Evolutionary conservation across 352 stramenopile genomes (phyloP).

Genomic region (Globisporangium ultimum): DNA sequence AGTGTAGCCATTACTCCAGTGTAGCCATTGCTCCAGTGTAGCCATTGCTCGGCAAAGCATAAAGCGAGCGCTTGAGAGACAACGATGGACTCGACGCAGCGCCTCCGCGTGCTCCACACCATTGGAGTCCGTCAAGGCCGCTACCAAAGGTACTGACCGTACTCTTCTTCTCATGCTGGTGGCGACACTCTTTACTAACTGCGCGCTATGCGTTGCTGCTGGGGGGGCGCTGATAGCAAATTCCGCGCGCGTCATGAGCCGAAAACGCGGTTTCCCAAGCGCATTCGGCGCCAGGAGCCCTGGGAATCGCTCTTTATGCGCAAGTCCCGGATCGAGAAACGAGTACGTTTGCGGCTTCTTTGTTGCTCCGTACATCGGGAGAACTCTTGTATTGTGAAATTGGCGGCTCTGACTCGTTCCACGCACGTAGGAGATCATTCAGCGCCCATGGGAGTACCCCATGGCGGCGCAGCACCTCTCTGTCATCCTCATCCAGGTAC

Average conservation of each 20-base stretch:
- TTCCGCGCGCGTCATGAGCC: constrained; percentile 44
- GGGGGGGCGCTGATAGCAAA: constrained; percentile 28
- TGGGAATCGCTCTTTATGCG: constrained; percentile 85
- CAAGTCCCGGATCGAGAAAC: constrained; percentile 62
- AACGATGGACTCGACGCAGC: constrained; percentile 23
- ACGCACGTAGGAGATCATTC: constrained; percentile 63
- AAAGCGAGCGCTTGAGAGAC: too few species aligned
- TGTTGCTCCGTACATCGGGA: not conserved
- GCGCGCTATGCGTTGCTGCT: too few species aligned
- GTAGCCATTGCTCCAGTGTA: too few species aligned
- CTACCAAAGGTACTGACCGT: constrained; percentile 44
- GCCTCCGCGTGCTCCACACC: constrained; percentile 28
- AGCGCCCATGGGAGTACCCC: constrained; percentile 68
- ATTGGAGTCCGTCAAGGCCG: constrained; percentile 38
- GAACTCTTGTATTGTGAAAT: too few species aligned
- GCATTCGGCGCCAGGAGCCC: constrained; percentile 21
- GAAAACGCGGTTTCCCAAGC: constrained; percentile 37
- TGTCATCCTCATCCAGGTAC: constrained; percentile 67
- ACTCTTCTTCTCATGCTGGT: not conserved
- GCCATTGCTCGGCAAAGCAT: too few species aligned
- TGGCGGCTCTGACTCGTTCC: too few species aligned
- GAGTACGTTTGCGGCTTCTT: constrained; percentile 21
- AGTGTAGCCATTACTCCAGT: too few species aligned
- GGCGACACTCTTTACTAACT: too few species aligned
- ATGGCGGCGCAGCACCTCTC: constrained; percentile 82